Percentiles rank a stretch among this genome's conserved stretches.
These are phyloP conservation scores for Xylariaceae sp. DNA, from an alignment of 2,329 filamentous ascomycete species.

Conservation along the genomic window DNA sequence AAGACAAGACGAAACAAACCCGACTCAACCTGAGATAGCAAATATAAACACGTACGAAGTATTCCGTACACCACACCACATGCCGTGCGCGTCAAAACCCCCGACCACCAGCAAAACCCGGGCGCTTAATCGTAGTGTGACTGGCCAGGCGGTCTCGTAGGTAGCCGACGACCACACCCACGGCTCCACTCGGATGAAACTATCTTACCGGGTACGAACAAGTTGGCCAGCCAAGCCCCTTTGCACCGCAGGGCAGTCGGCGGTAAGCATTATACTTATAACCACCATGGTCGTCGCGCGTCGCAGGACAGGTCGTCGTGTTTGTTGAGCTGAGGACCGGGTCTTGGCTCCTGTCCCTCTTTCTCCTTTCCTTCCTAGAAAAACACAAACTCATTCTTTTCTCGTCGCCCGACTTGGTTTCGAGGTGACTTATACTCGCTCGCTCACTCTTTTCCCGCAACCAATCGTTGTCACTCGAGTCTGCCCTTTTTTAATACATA, in stretches of 20 bases:
- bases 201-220: background rate
- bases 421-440: constrained; percentile 12
- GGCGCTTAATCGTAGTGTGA: background rate
- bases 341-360: background rate
- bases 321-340: background rate
- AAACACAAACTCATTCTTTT: constrained; percentile 9
- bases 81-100: no score
- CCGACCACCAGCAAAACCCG: no score
- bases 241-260: background rate
- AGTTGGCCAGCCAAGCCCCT: background rate
- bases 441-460: background rate
- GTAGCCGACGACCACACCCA: background rate
- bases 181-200: background rate
- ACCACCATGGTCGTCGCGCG: background rate
- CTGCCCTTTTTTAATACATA: background rate
- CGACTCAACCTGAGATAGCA: no score
- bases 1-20: background rate
- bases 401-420: constrained; percentile 11
- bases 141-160: background rate
- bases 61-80: no score
- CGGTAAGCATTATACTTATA: background rate
- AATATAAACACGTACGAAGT: no score
- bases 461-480: background rate
- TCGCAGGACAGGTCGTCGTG: background rate
- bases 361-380: background rate